Evolutionary conservation across 192 early-diverging fungal genomes (phyloP).

Genomic region (Coemansia sp.): DNA sequence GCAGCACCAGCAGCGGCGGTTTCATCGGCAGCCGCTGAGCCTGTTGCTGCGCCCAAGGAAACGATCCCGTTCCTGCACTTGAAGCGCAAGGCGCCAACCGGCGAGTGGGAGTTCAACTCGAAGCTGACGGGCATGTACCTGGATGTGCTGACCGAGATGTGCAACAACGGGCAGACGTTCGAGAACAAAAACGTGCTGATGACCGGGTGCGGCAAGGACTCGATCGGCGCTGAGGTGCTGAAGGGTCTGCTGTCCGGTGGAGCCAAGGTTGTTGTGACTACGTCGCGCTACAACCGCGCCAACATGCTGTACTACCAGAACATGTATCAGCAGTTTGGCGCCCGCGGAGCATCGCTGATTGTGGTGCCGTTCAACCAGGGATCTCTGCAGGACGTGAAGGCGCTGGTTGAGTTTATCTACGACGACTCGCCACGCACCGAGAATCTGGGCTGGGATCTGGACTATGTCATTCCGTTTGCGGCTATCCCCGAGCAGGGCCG

Average conservation of each 20-base stretch:
- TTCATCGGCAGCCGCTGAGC: constrained; percentile 6
- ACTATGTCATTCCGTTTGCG: constrained; percentile 94
- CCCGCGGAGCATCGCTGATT: constrained; percentile 81
- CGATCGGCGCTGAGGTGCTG: constrained; percentile 89
- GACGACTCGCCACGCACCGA: constrained; percentile 61
- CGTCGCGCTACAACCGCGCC: constrained; percentile 85
- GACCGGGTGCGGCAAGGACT: constrained; percentile 91
- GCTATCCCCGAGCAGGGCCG: constrained; percentile 90
- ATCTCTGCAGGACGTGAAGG: constrained; percentile 83
- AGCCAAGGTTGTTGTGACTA: constrained; percentile 80
- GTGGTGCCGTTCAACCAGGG: constrained; percentile 97
- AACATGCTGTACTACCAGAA: constrained; percentile 88
- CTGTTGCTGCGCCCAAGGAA: constrained; percentile 58
- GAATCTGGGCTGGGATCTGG: constrained; percentile 91
- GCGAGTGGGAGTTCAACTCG: constrained; percentile 81
- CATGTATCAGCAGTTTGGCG: constrained; percentile 89
- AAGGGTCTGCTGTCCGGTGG: constrained; percentile 87
- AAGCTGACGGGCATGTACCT: constrained; percentile 79
- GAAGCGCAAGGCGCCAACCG: constrained; percentile 69
- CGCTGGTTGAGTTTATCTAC: constrained; percentile 89
- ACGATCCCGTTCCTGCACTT: constrained; percentile 79
- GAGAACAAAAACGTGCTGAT: constrained; percentile 83
- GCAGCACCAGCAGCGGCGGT: background rate
- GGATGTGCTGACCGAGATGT: constrained; percentile 78
- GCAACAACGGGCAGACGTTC: constrained; percentile 82